Conservation (phyloP, 345 rosid species). For the Stellera chamaejasme region DNA sequence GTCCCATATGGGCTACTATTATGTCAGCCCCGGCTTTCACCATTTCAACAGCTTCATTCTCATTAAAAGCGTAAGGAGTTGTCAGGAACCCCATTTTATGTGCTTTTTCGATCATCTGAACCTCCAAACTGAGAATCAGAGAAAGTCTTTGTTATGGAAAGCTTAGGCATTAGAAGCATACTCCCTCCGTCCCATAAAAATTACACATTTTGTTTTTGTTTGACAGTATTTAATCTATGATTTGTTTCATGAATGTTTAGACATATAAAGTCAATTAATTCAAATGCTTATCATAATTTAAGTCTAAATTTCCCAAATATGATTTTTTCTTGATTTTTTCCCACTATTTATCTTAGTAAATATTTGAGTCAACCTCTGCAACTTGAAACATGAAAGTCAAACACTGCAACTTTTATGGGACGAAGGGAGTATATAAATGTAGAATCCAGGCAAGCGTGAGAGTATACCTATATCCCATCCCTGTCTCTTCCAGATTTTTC, state of each 20-base stretch:
- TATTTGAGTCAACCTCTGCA: too few species aligned
- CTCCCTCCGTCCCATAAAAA: too few species aligned
- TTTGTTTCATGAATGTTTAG: too few species aligned
- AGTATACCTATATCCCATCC: conserved; percentile 92
- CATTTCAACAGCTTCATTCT: conserved; percentile 72
- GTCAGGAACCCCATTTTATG: conserved; percentile 86
- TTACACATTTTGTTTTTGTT: too few species aligned
- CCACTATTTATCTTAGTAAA: too few species aligned
- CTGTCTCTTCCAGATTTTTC: conserved; percentile 93
- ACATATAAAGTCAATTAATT: too few species aligned
- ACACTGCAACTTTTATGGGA: too few species aligned
- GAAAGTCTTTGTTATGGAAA: not conserved
- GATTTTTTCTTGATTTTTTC: too few species aligned
- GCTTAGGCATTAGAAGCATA: not conserved
- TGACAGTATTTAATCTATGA: too few species aligned
- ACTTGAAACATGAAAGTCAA: too few species aligned
- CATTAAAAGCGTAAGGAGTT: conserved; percentile 82
- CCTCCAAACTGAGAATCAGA: conserved; percentile 57
- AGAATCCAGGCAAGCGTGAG: conserved; percentile 6
- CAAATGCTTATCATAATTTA: too few species aligned
- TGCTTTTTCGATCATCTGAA: conserved; percentile 77
- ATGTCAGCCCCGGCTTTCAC: conserved; percentile 93
- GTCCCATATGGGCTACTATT: conserved; percentile 96
- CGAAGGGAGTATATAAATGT: not conserved
- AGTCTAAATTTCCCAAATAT: too few species aligned